Evolutionary conservation across 1,139 yeast species (phyloP).

Genomic region (Yamadazyma triangularis): DNA sequence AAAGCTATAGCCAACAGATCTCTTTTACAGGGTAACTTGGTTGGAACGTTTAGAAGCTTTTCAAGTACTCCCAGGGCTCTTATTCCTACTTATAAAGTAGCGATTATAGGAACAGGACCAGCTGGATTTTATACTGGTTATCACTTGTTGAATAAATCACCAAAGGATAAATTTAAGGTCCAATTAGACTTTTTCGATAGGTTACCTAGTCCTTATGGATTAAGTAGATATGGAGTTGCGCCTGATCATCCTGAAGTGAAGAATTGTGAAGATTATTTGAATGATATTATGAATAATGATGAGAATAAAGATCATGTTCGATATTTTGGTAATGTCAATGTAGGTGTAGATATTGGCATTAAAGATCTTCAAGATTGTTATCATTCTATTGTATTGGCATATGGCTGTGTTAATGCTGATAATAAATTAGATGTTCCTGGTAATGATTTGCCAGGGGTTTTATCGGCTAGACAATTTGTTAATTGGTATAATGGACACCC

Average conservation of each 20-base stretch:
- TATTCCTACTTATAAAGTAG: constrained; percentile 33
- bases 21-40: too few species aligned
- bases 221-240: constrained; percentile 94
- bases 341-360: constrained; percentile 57
- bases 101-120: constrained; percentile 94
- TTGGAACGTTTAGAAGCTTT: constrained; percentile 1
- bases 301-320: constrained; percentile 38
- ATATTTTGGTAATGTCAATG: constrained; percentile 70
- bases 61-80: neutral
- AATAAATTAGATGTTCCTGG: constrained; percentile 58
- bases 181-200: constrained; percentile 69
- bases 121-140: constrained; percentile 92
- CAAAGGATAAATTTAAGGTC: constrained; percentile 28
- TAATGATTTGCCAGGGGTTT: constrained; percentile 55
- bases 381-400: constrained; percentile 72
- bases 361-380: constrained; percentile 49
- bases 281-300: constrained; percentile 43
- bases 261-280: constrained; percentile 77
- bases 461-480: constrained; percentile 84
- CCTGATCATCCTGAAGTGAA: constrained; percentile 99
- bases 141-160: constrained; percentile 53
- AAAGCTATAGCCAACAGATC: too few species aligned
- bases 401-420: constrained; percentile 72
- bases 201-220: constrained; percentile 86
- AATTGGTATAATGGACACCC: constrained; percentile 97